Percentiles rank a stretch among this genome's conserved stretches.
These are phyloP conservation scores for Erodium maritimum DNA, from an alignment of 345 rosid species.

Conservation along the genomic window DNA sequence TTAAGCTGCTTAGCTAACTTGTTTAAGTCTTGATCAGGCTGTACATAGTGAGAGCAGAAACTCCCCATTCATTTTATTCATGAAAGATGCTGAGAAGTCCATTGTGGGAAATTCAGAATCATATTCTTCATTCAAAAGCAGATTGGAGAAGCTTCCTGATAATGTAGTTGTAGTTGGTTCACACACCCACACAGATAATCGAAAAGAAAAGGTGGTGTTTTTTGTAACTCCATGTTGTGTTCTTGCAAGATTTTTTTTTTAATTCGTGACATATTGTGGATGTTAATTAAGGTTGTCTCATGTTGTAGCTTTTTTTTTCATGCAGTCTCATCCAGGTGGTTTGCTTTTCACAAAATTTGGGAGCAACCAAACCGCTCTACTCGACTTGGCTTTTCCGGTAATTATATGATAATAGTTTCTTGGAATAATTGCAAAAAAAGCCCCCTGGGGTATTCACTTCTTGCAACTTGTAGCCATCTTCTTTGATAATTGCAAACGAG, in stretches of 20 bases:
- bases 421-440: no score
- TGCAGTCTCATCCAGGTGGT: conserved; percentile 90
- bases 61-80: conserved; percentile 59
- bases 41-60: conserved; percentile 46
- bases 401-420: neutral
- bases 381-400: conserved; percentile 87
- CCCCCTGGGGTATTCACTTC: no score
- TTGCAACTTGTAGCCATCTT: no score
- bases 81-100: conserved; percentile 90
- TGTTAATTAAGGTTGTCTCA: neutral
- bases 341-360: conserved; percentile 77
- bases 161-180: conserved; percentile 79
- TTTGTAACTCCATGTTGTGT: no score
- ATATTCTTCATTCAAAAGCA: conserved; percentile 46
- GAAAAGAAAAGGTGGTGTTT: conserved; percentile 71
- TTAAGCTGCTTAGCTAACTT: no score
- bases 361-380: conserved; percentile 74
- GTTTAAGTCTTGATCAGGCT: no score
- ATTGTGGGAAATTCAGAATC: conserved; percentile 65
- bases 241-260: no score
- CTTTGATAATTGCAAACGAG: no score
- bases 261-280: no score
- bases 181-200: conserved; percentile 74
- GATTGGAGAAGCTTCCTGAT: conserved; percentile 66
- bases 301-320: neutral